phyloP scores from a whole-genome alignment of 129 eudicot species.

The Centaurea solstitialis region DNA sequence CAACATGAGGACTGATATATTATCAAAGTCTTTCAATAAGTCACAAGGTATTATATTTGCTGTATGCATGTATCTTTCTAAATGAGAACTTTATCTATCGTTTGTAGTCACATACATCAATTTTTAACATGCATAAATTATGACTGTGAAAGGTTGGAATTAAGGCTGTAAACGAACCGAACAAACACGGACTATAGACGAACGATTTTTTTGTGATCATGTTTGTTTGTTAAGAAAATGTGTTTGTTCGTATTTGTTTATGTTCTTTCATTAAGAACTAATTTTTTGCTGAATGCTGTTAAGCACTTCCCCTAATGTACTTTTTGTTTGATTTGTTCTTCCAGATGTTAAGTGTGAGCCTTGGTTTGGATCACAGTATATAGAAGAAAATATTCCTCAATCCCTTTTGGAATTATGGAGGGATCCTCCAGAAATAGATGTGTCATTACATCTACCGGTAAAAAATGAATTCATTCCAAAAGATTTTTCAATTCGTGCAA shows the following conservation, averaged over 20 bases:
- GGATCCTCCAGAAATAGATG: constrained; percentile 75
- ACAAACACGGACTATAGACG: no score
- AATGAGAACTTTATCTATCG: no score
- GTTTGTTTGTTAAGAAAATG: no score
- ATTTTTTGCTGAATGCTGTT: background rate
- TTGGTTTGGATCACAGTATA: constrained; percentile 84
- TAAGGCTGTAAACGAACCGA: no score
- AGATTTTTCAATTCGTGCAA: constrained; percentile 79
- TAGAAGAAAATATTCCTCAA: constrained; percentile 73
- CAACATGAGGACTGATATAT: constrained; percentile 84
- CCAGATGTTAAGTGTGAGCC: constrained; percentile 75
- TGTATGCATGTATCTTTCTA: background rate
- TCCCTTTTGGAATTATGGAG: constrained; percentile 66
- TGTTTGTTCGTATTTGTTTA: no score
- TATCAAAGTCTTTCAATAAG: constrained; percentile 58
- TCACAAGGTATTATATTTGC: constrained; percentile 53
- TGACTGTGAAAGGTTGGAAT: background rate
- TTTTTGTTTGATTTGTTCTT: constrained; percentile 5
- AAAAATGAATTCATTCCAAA: constrained; percentile 83
- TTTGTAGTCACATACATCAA: background rate
- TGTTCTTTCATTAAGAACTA: no score
- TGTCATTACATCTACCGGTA: constrained; percentile 72
- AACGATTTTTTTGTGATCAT: no score
- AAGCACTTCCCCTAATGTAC: background rate
- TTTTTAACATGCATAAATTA: background rate